Conservation (phyloP, 2,329 filamentous ascomycete genomes). For the Penicillium sp. region DNA sequence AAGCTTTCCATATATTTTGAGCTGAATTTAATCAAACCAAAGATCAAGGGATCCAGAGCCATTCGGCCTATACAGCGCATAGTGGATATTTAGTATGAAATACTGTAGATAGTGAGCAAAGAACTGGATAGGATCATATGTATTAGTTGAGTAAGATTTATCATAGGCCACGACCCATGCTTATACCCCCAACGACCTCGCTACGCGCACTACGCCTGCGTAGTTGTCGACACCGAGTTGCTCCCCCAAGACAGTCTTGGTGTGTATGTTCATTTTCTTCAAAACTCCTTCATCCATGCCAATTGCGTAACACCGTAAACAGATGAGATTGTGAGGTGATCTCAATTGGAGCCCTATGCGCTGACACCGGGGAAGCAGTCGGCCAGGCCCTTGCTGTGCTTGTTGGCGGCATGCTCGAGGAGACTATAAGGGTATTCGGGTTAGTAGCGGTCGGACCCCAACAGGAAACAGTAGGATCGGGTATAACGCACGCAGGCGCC, state of each 20-base stretch:
- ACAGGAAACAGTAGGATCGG: neutral
- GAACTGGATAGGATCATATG: neutral
- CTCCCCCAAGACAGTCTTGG: neutral
- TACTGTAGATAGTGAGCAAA: neutral
- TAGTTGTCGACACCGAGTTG: neutral
- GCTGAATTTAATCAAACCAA: neutral
- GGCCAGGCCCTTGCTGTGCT: conserved; percentile 69
- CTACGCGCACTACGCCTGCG: neutral
- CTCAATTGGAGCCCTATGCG: neutral
- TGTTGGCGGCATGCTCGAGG: conserved; percentile 70
- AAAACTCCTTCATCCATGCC: neutral
- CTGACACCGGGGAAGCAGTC: conserved; percentile 65
- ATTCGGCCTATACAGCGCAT: neutral
- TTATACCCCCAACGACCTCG: neutral
- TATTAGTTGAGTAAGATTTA: conserved; percentile 1
- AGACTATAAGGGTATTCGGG: conserved; percentile 39
- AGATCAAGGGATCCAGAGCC: neutral
- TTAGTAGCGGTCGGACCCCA: conserved; percentile 5
- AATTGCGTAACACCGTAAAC: neutral
- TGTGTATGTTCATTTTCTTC: neutral
- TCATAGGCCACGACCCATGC: neutral
- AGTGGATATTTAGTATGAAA: neutral
- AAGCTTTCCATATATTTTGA: neutral
- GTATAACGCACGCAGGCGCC: conserved; percentile 54
- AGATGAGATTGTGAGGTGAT: neutral